Evolutionary conservation across 306 rosid species (phyloP).

Genomic region (Carpinus viminea): DNA sequence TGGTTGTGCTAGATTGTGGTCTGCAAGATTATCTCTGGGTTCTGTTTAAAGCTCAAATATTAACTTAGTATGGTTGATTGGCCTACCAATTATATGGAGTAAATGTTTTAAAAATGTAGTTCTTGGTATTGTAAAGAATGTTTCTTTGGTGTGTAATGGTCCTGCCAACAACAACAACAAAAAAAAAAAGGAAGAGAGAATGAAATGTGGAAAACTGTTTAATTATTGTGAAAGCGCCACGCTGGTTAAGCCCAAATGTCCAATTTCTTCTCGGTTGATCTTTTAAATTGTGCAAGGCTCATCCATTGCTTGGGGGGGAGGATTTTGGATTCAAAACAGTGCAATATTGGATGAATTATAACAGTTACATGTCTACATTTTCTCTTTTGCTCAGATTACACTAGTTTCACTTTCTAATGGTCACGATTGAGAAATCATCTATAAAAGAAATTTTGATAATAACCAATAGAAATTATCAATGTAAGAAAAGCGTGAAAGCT

Average conservation of each 20-base stretch:
- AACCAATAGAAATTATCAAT: slow-evolving; percentile 2
- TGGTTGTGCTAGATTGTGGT: neutral
- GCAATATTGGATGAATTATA: neutral
- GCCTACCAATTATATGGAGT: neutral
- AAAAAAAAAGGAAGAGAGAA: neutral
- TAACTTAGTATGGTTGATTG: neutral
- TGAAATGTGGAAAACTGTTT: neutral
- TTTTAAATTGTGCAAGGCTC: neutral
- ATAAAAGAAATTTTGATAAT: neutral
- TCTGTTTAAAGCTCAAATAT: neutral
- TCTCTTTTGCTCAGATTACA: neutral
- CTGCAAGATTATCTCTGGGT: neutral
- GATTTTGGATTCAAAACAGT: neutral
- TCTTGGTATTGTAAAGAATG: neutral
- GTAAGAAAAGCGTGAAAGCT: slow-evolving; percentile 6
- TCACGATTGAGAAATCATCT: neutral
- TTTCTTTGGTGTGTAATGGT: neutral
- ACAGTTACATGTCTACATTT: neutral
- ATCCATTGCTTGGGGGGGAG: neutral
- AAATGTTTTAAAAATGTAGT: neutral
- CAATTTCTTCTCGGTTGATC: neutral
- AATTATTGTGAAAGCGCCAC: neutral
- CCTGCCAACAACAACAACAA: neutral
- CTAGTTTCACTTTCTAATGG: neutral
- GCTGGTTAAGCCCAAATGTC: neutral